These are phyloP conservation scores for Mangifera indica DNA, from an alignment of 345 rosid species.

Conservation along the genomic window DNA sequence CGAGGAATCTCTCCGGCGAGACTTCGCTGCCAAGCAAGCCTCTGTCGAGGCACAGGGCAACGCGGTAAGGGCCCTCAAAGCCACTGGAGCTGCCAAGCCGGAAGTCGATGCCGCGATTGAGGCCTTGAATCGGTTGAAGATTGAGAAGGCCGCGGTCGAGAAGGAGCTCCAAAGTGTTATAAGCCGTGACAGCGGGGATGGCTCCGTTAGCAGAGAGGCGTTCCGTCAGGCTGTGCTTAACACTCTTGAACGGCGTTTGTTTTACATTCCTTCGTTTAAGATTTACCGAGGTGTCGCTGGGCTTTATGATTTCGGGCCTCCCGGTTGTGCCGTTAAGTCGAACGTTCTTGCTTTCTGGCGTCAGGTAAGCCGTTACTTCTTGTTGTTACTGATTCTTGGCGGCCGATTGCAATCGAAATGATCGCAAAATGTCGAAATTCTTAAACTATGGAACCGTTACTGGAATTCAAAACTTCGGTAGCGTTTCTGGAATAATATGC, in stretches of 20 bases:
- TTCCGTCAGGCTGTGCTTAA: constrained; percentile 74
- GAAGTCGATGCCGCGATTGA: constrained; percentile 78
- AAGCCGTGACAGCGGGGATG: constrained; percentile 37
- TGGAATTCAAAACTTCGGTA: no score
- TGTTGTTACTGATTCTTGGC: neutral
- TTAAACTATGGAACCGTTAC: no score
- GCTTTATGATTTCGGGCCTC: constrained; percentile 87
- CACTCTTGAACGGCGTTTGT: constrained; percentile 79
- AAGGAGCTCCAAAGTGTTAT: constrained; percentile 60
- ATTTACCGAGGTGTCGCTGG: constrained; percentile 95
- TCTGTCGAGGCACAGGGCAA: constrained; percentile 72
- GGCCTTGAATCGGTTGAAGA: constrained; percentile 55
- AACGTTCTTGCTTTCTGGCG: constrained; percentile 93
- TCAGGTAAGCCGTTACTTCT: constrained; percentile 47
- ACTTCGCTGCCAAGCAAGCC: constrained; percentile 57
- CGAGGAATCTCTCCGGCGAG: constrained; percentile 66
- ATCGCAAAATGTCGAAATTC: neutral
- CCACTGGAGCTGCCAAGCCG: constrained; percentile 46
- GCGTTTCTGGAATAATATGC: neutral
- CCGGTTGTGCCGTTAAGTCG: constrained; percentile 85
- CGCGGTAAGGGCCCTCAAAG: constrained; percentile 75
- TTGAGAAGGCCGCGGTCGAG: constrained; percentile 73
- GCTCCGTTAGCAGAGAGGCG: constrained; percentile 58
- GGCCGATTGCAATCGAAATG: neutral
- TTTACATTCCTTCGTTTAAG: constrained; percentile 80